phyloP scores from a whole-genome alignment of 306 rosid genomes.

The Morella rubra region DNA sequence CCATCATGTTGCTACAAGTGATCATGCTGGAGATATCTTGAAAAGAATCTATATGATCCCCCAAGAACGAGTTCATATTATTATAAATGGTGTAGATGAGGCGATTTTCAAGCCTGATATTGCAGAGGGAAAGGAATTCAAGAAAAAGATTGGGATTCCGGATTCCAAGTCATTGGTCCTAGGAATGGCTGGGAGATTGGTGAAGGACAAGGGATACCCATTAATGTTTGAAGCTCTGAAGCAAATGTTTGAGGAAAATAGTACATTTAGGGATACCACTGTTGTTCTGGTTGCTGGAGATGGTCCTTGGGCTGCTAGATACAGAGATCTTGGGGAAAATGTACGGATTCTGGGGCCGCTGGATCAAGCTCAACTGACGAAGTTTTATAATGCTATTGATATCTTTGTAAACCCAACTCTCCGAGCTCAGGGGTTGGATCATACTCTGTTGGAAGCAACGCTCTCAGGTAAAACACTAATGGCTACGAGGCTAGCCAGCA shows the following conservation, averaged over 20 bases:
- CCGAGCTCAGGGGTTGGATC: constrained; percentile 63
- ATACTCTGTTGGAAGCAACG: constrained; percentile 64
- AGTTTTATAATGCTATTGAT: constrained; percentile 60
- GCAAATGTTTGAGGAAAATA: constrained; percentile 45
- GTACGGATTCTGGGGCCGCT: constrained; percentile 57
- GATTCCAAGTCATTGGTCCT: constrained; percentile 45
- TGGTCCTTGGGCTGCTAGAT: constrained; percentile 80
- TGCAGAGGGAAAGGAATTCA: constrained; percentile 45
- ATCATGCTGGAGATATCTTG: constrained; percentile 68
- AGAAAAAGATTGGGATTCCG: constrained; percentile 36
- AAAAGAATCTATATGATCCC: constrained; percentile 73
- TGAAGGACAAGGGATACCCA: constrained; percentile 75
- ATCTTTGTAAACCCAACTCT: constrained; percentile 53
- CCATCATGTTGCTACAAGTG: constrained; percentile 73
- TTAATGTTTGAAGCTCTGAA: constrained; percentile 65
- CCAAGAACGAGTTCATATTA: constrained; percentile 60
- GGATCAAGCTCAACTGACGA: constrained; percentile 55
- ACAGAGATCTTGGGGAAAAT: constrained; percentile 51
- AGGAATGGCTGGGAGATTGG: constrained; percentile 74
- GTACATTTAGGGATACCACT: constrained; percentile 35
- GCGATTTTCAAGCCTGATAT: constrained; percentile 53
- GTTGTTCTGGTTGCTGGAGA: constrained; percentile 66
- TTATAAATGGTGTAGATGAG: constrained; percentile 74
- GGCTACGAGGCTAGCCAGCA: constrained; percentile 74
- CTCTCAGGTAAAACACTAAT: constrained; percentile 59